phyloP scores from a whole-genome alignment of 2,329 filamentous ascomycete species.

The Penicillium sp. region DNA sequence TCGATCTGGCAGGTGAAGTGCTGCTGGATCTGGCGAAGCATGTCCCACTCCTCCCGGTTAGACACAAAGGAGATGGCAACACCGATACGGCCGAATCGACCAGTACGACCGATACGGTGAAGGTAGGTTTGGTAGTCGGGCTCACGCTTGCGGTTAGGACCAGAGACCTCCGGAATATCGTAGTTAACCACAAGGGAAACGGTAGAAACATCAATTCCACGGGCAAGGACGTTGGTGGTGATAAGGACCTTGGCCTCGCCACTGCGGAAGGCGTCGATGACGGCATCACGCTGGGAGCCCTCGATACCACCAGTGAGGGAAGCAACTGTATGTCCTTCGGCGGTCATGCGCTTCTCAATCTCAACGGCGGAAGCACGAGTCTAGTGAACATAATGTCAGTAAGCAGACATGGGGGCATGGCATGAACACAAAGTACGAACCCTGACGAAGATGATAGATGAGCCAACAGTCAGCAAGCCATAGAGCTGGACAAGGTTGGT shows the following conservation, averaged over 20 bases:
- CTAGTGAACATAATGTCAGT: constrained; percentile 50
- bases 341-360: constrained; percentile 83
- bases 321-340: constrained; percentile 88
- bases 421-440: constrained; percentile 51
- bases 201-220: constrained; percentile 88
- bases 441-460: constrained; percentile 97
- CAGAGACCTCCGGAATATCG: constrained; percentile 72
- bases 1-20: constrained; percentile 82
- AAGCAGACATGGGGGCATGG: neutral
- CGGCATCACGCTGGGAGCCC: constrained; percentile 75
- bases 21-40: constrained; percentile 76
- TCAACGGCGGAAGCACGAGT: constrained; percentile 82
- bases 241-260: constrained; percentile 94
- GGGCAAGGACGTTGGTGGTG: constrained; percentile 93
- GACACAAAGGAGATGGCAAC: constrained; percentile 95
- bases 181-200: constrained; percentile 99
- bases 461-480: constrained; percentile 92
- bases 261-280: constrained; percentile 83
- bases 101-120: constrained; percentile 95
- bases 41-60: constrained; percentile 77
- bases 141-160: constrained; percentile 61
- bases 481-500: constrained; percentile 89
- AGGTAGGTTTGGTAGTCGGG: constrained; percentile 95
- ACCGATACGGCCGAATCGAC: constrained; percentile 93
- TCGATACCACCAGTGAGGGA: constrained; percentile 88